Evolutionary conservation across 2,329 filamentous ascomycete genomes (phyloP).

Genomic region (Colletotrichum plurivorum): DNA sequence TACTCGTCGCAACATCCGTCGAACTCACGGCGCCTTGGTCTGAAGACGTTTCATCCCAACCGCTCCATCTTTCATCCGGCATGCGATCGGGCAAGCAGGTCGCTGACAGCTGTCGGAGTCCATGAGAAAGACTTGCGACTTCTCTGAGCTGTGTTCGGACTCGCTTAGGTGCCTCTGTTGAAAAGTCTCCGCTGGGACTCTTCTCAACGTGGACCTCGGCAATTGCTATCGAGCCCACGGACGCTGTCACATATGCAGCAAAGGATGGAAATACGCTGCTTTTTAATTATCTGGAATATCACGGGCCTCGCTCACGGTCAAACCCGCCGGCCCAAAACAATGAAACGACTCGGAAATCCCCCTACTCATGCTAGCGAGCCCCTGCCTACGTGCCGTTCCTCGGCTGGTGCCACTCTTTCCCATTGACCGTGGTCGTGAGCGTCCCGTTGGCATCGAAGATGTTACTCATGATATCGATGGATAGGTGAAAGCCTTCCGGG

Average conservation of each 20-base stretch:
- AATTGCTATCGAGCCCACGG: not conserved
- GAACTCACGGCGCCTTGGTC: not conserved
- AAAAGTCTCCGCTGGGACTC: not conserved
- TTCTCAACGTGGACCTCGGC: not conserved
- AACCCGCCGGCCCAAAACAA: not conserved
- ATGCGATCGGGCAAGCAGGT: no score
- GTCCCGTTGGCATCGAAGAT: constrained; percentile 58
- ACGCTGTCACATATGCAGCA: not conserved
- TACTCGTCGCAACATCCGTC: not conserved
- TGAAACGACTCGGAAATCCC: not conserved
- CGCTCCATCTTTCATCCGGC: not conserved
- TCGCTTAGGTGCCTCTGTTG: no score
- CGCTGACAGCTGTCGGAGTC: not conserved
- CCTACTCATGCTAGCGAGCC: not conserved
- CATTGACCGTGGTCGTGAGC: constrained; percentile 54
- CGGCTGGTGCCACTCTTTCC: constrained; percentile 54
- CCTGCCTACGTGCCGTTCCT: constrained; percentile 48
- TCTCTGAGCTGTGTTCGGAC: no score
- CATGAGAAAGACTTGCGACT: no score
- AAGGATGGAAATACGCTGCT: not conserved
- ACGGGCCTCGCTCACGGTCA: not conserved
- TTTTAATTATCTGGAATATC: not conserved
- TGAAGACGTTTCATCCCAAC: constrained; percentile 11
- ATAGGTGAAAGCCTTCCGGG: constrained; percentile 54
- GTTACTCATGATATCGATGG: constrained; percentile 55